These are phyloP conservation scores for Pseudonitzschia multistriata DNA, from an alignment of 108 stramenopile genomes.

Conservation along the genomic window DNA sequence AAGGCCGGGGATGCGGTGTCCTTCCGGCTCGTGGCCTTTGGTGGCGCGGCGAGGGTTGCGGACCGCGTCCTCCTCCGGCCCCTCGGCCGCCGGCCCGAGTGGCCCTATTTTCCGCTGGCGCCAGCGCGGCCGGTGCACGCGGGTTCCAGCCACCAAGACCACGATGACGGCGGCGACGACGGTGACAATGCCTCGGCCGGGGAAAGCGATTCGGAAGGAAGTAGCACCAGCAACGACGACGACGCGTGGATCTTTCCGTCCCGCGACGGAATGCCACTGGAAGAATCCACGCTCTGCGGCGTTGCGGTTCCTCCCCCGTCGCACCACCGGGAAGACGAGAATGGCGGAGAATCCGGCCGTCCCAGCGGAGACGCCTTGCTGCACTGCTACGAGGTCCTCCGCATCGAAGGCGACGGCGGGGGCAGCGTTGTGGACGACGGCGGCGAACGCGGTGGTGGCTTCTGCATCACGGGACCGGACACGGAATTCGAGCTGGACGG, in stretches of 20 bases:
- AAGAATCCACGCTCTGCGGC: neutral
- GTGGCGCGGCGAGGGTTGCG: neutral
- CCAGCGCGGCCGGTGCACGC: neutral
- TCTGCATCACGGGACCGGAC: neutral
- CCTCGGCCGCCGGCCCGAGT: conserved; percentile 11
- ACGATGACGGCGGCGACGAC: neutral
- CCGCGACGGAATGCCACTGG: neutral
- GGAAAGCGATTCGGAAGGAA: neutral
- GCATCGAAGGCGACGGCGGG: neutral
- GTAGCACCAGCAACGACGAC: neutral
- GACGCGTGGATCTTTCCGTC: conserved; percentile 11
- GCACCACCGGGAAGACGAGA: neutral
- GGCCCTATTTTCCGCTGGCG: conserved; percentile 5
- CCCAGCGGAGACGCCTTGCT: neutral
- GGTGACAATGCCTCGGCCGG: neutral
- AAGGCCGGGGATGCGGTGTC: neutral
- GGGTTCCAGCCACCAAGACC: neutral
- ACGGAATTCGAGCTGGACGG: conserved; percentile 13
- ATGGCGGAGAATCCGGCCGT: neutral
- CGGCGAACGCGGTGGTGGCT: neutral
- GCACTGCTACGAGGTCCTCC: neutral
- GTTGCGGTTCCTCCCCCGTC: neutral
- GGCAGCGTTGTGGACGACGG: neutral
- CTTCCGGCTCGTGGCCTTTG: neutral
- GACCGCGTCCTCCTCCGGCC: conserved; percentile 15